phyloP scores from a whole-genome alignment of 2,329 filamentous ascomycete species.

The Coniochaeta ligniaria region DNA sequence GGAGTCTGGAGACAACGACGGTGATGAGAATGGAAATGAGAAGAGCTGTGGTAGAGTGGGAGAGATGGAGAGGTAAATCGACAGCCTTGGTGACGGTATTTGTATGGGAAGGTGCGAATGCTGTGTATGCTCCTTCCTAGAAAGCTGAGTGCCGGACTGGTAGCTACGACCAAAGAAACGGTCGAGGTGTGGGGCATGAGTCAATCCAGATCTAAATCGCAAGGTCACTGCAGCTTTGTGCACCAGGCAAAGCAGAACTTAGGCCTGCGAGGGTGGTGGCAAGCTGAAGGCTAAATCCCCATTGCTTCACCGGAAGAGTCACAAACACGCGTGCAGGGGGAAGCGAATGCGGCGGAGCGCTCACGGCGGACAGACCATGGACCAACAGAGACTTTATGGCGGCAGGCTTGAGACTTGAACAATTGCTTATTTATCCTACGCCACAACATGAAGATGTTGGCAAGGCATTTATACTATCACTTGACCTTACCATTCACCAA shows the following conservation, averaged over 20 bases:
- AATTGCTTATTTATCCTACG: too few relatives aligned
- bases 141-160: background rate
- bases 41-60: background rate
- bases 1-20: background rate
- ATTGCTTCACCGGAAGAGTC: background rate
- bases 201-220: background rate
- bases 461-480: background rate
- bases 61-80: background rate
- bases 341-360: background rate
- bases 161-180: background rate
- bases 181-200: slow-evolving; percentile 1
- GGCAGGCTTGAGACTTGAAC: too few relatives aligned
- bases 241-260: background rate
- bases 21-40: background rate
- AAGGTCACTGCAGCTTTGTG: background rate
- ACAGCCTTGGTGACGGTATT: background rate
- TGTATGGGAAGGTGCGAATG: background rate
- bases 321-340: background rate
- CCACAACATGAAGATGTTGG: background rate
- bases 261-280: background rate
- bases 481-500: too few relatives aligned
- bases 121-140: background rate
- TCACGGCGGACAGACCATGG: background rate
- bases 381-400: background rate
- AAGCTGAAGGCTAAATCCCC: background rate